phyloP scores from a whole-genome alignment of 2,329 filamentous ascomycete species.

The Geosmithia flava region DNA sequence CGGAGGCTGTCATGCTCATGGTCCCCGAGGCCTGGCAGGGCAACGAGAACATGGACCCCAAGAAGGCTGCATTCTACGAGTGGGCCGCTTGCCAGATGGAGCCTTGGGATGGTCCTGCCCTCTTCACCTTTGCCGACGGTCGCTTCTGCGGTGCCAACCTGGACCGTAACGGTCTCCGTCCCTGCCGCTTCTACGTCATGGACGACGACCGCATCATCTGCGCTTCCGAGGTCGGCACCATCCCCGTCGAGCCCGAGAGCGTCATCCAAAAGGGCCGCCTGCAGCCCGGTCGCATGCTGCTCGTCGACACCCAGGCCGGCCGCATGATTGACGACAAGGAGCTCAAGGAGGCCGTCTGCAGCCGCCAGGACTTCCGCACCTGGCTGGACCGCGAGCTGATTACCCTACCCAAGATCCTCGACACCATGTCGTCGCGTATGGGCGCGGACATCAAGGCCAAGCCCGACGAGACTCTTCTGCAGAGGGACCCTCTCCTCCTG shows the following conservation, averaged over 20 bases:
- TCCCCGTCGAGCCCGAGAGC: slow-evolving; percentile 77
- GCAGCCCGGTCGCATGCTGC: slow-evolving; percentile 88
- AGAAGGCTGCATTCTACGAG: slow-evolving; percentile 95
- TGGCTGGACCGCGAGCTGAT: slow-evolving; percentile 85
- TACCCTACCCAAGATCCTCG: slow-evolving; percentile 63
- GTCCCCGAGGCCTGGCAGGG: slow-evolving; percentile 97
- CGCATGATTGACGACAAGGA: slow-evolving; percentile 92
- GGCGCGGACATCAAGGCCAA: slow-evolving; percentile 55
- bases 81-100: slow-evolving; percentile 99
- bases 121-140: slow-evolving; percentile 95
- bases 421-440: slow-evolving; percentile 44
- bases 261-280: slow-evolving; percentile 88
- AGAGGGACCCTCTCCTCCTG: slow-evolving; percentile 72
- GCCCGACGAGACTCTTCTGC: slow-evolving; percentile 57
- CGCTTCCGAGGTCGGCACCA: slow-evolving; percentile 91
- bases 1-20: slow-evolving; percentile 97
- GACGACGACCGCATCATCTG: slow-evolving; percentile 96
- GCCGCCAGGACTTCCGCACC: slow-evolving; percentile 71
- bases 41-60: slow-evolving; percentile 81
- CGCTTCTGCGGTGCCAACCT: slow-evolving; percentile 95
- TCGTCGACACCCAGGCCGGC: slow-evolving; percentile 80
- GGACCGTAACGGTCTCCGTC: slow-evolving; percentile 87
- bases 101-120: slow-evolving; percentile 91
- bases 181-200: slow-evolving; percentile 94
- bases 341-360: slow-evolving; percentile 79